Percentiles rank a stretch among this genome's conserved stretches.
Conservation (phyloP, 2,329 filamentous ascomycete species). For the Talaromyces islandicus region DNA sequence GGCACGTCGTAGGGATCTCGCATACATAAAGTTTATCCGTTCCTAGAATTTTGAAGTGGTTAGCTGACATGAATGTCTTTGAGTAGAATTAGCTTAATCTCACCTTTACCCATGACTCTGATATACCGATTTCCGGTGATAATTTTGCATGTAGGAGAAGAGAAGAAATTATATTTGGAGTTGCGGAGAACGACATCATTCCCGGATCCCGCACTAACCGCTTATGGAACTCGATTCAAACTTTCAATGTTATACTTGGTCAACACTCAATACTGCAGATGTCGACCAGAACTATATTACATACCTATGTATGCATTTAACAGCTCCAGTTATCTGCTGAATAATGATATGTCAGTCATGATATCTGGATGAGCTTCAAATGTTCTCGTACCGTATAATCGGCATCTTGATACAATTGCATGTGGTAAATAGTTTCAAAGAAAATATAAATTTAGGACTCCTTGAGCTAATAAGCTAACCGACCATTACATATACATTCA, state of each 20-base stretch:
- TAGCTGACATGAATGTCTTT: neutral
- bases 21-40: conserved; percentile 47
- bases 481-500: neutral
- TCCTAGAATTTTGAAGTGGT: conserved; percentile 24
- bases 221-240: conserved; percentile 6
- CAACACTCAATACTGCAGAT: too few species aligned
- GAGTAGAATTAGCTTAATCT: conserved; percentile 9
- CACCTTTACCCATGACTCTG: conserved; percentile 35
- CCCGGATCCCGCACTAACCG: conserved; percentile 6
- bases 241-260: too few species aligned
- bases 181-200: neutral
- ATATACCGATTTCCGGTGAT: neutral
- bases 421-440: too few species aligned
- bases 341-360: too few species aligned
- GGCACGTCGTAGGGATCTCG: neutral
- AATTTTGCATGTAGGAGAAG: neutral
- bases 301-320: too few species aligned
- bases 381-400: too few species aligned
- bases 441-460: too few species aligned
- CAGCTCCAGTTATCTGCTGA: too few species aligned
- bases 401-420: too few species aligned
- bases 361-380: too few species aligned
- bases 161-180: neutral
- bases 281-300: neutral
- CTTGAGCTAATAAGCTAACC: neutral